Base-by-base conservation (phyloP, 495 filamentous ascomycete species). In the Platismatia glauca region DNA sequence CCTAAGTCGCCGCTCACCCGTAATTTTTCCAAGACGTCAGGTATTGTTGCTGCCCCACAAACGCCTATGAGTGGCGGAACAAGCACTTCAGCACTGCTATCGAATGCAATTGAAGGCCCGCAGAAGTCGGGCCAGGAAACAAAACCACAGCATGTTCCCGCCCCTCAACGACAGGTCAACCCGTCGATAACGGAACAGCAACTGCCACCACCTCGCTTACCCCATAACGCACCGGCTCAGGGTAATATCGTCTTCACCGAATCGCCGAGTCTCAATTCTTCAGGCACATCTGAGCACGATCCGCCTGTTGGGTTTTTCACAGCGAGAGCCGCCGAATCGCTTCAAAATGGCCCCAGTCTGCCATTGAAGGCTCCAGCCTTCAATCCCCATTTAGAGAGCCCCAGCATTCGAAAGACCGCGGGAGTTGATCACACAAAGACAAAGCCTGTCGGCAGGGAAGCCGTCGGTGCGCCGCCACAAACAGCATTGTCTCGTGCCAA, bases 381-480 rank as follows among this genome's bases (percentile, higher is more conserved):
- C 73, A 89, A 97, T 69, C 90, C 90, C 4, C 83, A 86, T 60
- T 79, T 84, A 7, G 90, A 95, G 66, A 91, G 88, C 64, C 89
- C 91, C 0, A 91, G 89, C 0, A 93, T 96, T 63, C 86, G 89
- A 37, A 91, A 93, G 69, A 96, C 92, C 5, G 86, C 88, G 0
- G 91, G 91, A n/a, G 80, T 97, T 55, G 90, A 96, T 66, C 89
- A 94, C 67, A 84, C 76, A 33, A 86, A 83, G 59, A 88, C 83
- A 34, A 82, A 84, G 41, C 86, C 89, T 0, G 76, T 95, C 0
- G 77, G 75, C 4, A 81, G 74, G 55, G 73, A 71, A 24, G 70
- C 74, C 5, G 66, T 81, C 58, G 76, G 77, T 57, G 69, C 57
- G 59, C 68, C 63, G 71, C 72, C 34, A 68, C 71, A 59, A 67